Conservation (phyloP, 768 basidiomycete species). For the Sarcodon sp. region DNA sequence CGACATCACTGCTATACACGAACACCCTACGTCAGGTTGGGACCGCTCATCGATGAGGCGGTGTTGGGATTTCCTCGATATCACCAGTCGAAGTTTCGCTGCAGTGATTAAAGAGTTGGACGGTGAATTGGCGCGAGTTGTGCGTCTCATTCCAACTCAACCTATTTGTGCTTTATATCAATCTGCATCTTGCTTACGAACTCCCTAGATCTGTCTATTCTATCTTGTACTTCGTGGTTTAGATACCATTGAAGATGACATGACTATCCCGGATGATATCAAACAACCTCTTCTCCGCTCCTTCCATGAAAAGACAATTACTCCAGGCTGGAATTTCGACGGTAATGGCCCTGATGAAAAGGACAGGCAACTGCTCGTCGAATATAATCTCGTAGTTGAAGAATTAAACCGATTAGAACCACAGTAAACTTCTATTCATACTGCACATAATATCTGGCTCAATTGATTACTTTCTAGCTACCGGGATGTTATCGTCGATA, state of each 20-base stretch:
- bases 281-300: conserved; percentile 80
- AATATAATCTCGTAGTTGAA: conserved; percentile 70
- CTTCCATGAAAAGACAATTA: conserved; percentile 69
- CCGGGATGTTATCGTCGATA: conserved; percentile 70
- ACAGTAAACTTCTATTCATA: conserved; percentile 27
- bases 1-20: conserved; percentile 64
- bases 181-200: not conserved
- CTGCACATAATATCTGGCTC: not conserved
- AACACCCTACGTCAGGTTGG: conserved; percentile 77
- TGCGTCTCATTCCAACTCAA: conserved; percentile 27
- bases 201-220: conserved; percentile 77
- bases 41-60: conserved; percentile 75
- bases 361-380: conserved; percentile 73
- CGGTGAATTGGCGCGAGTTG: conserved; percentile 85
- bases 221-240: conserved; percentile 88
- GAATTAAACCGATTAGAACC: conserved; percentile 64
- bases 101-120: conserved; percentile 94
- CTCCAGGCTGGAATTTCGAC: conserved; percentile 78
- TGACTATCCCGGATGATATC: conserved; percentile 77
- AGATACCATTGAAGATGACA: conserved; percentile 99
- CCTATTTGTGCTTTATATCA: not conserved
- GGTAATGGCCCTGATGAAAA: conserved; percentile 80
- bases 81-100: conserved; percentile 81
- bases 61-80: conserved; percentile 85
- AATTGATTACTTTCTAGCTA: conserved; percentile 31